Conservation (phyloP, 495 filamentous ascomycete species). For the Thermothielavioides terrestris region DNA sequence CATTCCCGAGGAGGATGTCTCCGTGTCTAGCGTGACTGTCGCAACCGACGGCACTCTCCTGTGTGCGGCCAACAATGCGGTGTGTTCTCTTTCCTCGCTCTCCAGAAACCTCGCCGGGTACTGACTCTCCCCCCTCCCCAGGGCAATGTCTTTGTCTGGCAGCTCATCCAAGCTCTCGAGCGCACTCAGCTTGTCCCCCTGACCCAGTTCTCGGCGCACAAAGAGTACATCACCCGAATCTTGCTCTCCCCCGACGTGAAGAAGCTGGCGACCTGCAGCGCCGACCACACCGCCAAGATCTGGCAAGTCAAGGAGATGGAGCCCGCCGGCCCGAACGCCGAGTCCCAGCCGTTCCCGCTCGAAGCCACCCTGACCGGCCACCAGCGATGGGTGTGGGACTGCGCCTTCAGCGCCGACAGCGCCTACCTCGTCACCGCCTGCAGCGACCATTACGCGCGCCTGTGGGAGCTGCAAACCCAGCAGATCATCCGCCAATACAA, state of each 20-base stretch:
- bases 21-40: slow-evolving; percentile 88
- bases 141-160: slow-evolving; percentile 97
- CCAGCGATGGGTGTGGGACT: slow-evolving; percentile 99
- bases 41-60: slow-evolving; percentile 89
- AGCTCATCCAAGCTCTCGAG: slow-evolving; percentile 73
- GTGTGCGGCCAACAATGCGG: slow-evolving; percentile 90
- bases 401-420: slow-evolving; percentile 92
- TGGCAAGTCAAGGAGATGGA: slow-evolving; percentile 71
- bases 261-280: slow-evolving; percentile 93
- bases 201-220: slow-evolving; percentile 87
- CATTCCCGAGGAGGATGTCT: slow-evolving; percentile 90
- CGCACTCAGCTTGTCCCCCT: slow-evolving; percentile 82
- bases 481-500: slow-evolving; percentile 95
- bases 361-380: slow-evolving; percentile 89
- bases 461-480: slow-evolving; percentile 84
- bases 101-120: background rate
- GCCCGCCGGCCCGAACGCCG: slow-evolving; percentile 37
- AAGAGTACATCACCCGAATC: slow-evolving; percentile 88
- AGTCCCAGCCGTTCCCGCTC: slow-evolving; percentile 52
- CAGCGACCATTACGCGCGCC: slow-evolving; percentile 90
- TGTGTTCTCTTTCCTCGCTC: slow-evolving; percentile 31
- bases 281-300: slow-evolving; percentile 95
- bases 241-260: slow-evolving; percentile 95
- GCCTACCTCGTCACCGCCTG: slow-evolving; percentile 98
- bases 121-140: slow-evolving; percentile 31